Evolutionary conservation across 768 basidiomycete species (phyloP).

Genomic region (Psilocybe tampanensis): DNA sequence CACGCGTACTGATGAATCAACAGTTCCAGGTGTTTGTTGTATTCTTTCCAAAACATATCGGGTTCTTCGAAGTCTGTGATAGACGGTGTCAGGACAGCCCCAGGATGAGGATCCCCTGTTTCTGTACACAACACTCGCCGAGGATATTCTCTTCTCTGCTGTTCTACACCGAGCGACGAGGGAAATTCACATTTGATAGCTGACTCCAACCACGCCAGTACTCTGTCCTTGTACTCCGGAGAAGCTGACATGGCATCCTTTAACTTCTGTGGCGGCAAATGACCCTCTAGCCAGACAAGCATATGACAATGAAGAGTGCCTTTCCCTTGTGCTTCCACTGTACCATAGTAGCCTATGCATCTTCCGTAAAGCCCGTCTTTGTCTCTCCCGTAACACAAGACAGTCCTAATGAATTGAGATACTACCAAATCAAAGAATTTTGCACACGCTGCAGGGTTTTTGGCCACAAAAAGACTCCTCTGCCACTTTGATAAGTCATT

Average conservation of each 20-base stretch:
- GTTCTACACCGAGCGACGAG: neutral
- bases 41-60: slow-evolving; percentile 2
- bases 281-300: slow-evolving; percentile 12
- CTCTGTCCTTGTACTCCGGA: neutral
- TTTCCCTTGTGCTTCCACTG: slow-evolving; percentile 15
- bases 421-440: slow-evolving; percentile 25
- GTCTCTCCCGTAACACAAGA: slow-evolving; percentile 10
- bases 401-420: slow-evolving; percentile 16
- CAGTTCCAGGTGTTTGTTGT: neutral
- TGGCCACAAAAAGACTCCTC: slow-evolving; percentile 12
- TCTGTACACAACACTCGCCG: neutral
- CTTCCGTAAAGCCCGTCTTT: slow-evolving; percentile 6
- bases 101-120: slow-evolving; percentile 11
- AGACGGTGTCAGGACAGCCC: neutral
- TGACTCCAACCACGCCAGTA: slow-evolving; percentile 11
- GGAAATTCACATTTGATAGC: slow-evolving; percentile 5
- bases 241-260: neutral
- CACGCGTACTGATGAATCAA: neutral
- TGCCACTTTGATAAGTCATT: slow-evolving; percentile 5
- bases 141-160: neutral
- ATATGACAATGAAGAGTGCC: slow-evolving; percentile 18
- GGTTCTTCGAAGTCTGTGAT: neutral
- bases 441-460: slow-evolving; percentile 24
- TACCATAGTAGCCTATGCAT: slow-evolving; percentile 13
- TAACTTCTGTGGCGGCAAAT: slow-evolving; percentile 10